Base-by-base conservation (phyloP, 2,329 filamentous ascomycete genomes). In the Arachnopeziza araneosa region DNA sequence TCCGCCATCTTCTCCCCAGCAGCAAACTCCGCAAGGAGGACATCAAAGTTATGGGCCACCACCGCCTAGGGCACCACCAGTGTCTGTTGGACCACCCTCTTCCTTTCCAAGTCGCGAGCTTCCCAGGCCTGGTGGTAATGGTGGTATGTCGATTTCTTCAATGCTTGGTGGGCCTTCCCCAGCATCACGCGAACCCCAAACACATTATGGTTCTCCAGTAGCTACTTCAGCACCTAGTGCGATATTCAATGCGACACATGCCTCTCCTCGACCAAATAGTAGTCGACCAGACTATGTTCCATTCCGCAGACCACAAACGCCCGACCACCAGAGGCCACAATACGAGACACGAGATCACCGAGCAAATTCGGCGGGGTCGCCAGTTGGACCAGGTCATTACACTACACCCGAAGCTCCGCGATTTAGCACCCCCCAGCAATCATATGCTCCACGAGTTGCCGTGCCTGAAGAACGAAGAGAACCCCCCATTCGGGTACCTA, bases 81-180 rank as follows among this genome's bases (percentile, higher is more conserved):
- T 63, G 17, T 72, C 75, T 51, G 76, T 79, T 54, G 73, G 73
- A 50, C 76, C 79, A 30, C 75, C 79, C 53, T 63, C 75, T 6
- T 69, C 75, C 0, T 82, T 81, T 65, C 73, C 74, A 56, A 75
- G 77, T 61, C 82, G 84, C 69, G 85, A 88, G 65, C 76, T 83
- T 54, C 79, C 83, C 61, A 81, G 82, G 1, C 59, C 65, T 14
- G 70, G 65, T 44, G 65, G 65, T 14, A 81, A 81, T 56, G 83
- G 83, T 69, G 86, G 84, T 74, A 89, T 90, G 86, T 88, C 87
- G 53, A 89, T 90, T 73, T 88, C 85, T n/a, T 86, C 86, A 52
- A 83, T 90, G 74, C 80, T 90, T 61, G 87, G 86, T 61, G 78
- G 77, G 14, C 79, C 81, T 66, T 68, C 79, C 53, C 74, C 80